phyloP scores from a whole-genome alignment of 1,139 yeast species.

The Geotrichum aggregatum region DNA sequence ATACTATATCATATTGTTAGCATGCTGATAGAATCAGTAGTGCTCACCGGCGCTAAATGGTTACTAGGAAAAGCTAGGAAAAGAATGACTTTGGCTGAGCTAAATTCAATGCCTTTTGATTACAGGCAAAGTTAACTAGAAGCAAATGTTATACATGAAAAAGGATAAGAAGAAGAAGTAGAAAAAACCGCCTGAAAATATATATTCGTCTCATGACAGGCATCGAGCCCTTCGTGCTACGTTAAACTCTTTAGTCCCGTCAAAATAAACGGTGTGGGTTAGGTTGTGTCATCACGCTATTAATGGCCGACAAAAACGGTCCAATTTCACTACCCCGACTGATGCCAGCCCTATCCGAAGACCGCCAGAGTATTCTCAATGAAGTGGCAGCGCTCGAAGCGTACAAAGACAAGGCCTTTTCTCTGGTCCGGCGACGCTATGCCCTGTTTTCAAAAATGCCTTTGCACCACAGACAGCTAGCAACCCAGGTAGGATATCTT shows the following conservation, averaged over 20 bases:
- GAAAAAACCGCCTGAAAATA: too few species aligned
- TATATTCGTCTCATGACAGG: too few species aligned
- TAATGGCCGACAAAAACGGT: background rate
- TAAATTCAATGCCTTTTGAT: too few species aligned
- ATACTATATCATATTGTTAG: too few species aligned
- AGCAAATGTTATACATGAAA: too few species aligned
- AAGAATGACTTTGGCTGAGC: too few species aligned
- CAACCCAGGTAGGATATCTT: constrained; percentile 53
- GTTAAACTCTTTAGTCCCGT: background rate
- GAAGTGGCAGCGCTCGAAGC: constrained; percentile 49
- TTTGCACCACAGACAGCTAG: constrained; percentile 53
- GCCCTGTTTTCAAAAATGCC: constrained; percentile 48
- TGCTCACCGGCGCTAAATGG: too few species aligned
- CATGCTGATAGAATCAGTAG: too few species aligned
- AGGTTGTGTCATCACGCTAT: background rate
- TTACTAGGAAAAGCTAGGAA: too few species aligned
- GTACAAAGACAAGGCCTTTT: constrained; percentile 44
- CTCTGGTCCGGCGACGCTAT: constrained; percentile 47
- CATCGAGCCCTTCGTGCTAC: too few species aligned
- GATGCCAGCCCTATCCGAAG: constrained; percentile 16
- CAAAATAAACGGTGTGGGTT: constrained; percentile 2
- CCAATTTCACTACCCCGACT: background rate
- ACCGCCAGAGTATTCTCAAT: constrained; percentile 43
- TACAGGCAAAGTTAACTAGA: too few species aligned
- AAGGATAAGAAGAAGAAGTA: too few species aligned